These are phyloP conservation scores for Aspergillus pseudoviridinutans DNA, from an alignment of 2,329 filamentous ascomycete species.

Conservation along the genomic window DNA sequence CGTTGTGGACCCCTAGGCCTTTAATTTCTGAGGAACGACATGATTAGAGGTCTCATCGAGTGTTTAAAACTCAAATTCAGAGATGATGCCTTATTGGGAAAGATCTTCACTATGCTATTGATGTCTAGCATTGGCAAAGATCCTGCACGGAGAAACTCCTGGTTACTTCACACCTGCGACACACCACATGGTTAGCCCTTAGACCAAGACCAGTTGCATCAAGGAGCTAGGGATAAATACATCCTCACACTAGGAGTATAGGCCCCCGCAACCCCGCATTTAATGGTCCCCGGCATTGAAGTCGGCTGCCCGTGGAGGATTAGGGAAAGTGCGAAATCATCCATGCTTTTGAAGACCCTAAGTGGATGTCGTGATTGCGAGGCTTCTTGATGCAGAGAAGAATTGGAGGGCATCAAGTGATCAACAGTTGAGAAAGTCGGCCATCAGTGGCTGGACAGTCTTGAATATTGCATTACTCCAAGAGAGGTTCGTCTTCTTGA, in stretches of 20 bases:
- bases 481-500: background rate
- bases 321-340: conserved; percentile 2
- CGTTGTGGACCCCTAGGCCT: background rate
- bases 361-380: background rate
- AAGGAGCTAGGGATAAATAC: background rate
- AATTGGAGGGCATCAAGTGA: background rate
- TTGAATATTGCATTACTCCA: background rate
- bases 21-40: background rate
- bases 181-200: background rate
- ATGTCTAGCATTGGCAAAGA: background rate
- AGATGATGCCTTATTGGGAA: background rate
- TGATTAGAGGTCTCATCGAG: background rate
- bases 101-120: background rate
- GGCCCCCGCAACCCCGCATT: background rate
- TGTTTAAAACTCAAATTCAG: background rate
- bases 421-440: background rate
- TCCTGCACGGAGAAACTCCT: background rate
- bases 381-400: background rate
- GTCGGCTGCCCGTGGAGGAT: conserved; percentile 4
- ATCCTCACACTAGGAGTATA: background rate
- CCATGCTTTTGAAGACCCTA: background rate
- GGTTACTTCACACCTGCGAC: background rate
- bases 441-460: background rate
- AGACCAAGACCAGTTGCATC: background rate
- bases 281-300: background rate